Base-by-base conservation (phyloP, 208 protist genomes). In the Acanthamoeba sp. region DNA sequence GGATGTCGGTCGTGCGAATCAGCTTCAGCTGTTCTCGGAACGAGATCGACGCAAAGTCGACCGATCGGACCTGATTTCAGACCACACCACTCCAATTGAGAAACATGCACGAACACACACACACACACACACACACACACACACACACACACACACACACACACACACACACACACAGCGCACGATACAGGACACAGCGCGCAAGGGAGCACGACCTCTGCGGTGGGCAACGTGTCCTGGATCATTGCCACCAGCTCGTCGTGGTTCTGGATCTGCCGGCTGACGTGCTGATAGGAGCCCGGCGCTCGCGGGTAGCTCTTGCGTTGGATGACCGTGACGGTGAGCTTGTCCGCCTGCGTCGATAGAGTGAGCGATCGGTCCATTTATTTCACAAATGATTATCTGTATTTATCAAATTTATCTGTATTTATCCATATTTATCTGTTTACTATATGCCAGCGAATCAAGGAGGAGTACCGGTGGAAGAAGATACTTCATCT, bases 1-100 rank as follows among this genome's bases (percentile, higher is more conserved):
- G 48, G 38, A 93, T 93, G 62, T 93, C 88, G 34, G 88, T 93
- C 64, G 55, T 80, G 10, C 88, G 88, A 29, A 93, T 93, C 32
- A 93, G 38, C 55, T 93, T 93, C 10, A 93, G 29, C 88, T 93
- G 64, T 22, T 93, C 62, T 22, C 66, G 40, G 36, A 93, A 93
- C 9, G 42, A 34, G 6, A 93, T 7, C 36, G 48, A 93, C 36
- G 64, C 55, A 50, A 93, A 78, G 29, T 93, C 64, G n/a, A 93
- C 64, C n/a, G 84, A 90, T 32, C 29, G 64, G 2, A 73, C 64
- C 64, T 73, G 64, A 4, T 4, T 6, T 22, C 6, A 27, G 69
- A 38, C 12, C 12, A 36, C 29, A 10, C 36, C 34, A 42, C 34
- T 42, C 71, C 29, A 32, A 7, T 82, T 55, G 1, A 45, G 45